Base-by-base conservation (phyloP, 176 grass and related monocot genomes). In the Juncus inflexus region DNA sequence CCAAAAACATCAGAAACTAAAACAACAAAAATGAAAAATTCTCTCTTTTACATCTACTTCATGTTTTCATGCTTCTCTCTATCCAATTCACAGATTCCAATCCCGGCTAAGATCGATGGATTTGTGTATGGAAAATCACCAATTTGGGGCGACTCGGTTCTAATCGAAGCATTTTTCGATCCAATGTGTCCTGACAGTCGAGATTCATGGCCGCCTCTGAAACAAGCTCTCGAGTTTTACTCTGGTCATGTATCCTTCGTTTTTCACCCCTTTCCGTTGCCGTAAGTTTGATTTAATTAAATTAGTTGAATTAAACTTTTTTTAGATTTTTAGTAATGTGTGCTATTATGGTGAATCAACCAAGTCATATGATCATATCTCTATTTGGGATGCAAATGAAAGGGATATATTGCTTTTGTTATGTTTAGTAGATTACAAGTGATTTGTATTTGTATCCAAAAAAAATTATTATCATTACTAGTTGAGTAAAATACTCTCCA, bases 101-200 rank as follows among this genome's bases (percentile, higher is more conserved):
- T 91, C 50, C 91, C 91, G 4, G 61, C 79, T 40, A 85, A 69
- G 62, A 81, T 72, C 7, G 91, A 96, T 50, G 91, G 91, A 2
- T 96, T 96, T 58, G 70, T 90, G 79, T 96, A 90, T 40, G 60
- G 41, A 6, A 62, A 40, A 12, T 51, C 81, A 10, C 54, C 12
- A 37, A 68, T 84, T 12, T 85, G 79, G 87, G 87, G 91, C 6
- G 56, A 78, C 12, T 83, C 91, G 0, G 87, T 96, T 40, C 74
- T 96, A 37, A 81, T 96, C 9, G 91, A 96, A 72, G 86, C 86
- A 15, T 95, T 85, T 67, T 75, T 96, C 5, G 87, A 96, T 36
- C 91, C 91, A 0, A 13, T 96, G 9, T 96, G 91, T 65, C 91
- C 90, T 0, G 84, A 96, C 75, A 96, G 91, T 84, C 84, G 87